phyloP scores from a whole-genome alignment of 495 filamentous ascomycete genomes.

The Bacidia gigantensis region DNA sequence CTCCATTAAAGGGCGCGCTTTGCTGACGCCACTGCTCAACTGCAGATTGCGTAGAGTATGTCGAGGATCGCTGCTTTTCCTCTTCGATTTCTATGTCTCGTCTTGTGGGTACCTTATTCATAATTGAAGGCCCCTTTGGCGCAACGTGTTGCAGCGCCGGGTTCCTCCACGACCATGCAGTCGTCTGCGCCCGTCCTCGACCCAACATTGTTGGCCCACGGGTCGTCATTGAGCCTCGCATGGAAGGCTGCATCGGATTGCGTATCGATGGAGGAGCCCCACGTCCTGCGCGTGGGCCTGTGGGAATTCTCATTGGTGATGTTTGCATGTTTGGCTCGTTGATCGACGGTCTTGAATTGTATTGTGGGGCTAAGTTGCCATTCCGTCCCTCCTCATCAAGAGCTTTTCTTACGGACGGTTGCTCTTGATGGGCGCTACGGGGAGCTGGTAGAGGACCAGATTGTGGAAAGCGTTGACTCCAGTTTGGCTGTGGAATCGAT shows the following conservation, averaged over 20 bases:
- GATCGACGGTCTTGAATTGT: constrained; percentile 2
- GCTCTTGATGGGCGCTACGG: background rate
- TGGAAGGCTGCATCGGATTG: constrained; percentile 12
- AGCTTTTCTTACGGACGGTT: constrained; percentile 15
- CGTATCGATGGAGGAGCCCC: constrained; percentile 12
- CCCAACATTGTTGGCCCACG: constrained; percentile 10
- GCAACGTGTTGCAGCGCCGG: constrained; percentile 6
- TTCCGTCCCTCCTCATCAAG: constrained; percentile 15
- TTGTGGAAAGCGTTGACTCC: constrained; percentile 10
- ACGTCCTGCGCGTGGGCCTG: constrained; percentile 19
- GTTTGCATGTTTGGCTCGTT: constrained; percentile 8
- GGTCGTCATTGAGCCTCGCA: constrained; percentile 5
- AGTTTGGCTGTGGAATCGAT: constrained; percentile 1
- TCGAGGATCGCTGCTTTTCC: background rate
- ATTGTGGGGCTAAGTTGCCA: constrained; percentile 9
- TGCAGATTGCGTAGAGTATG: constrained; percentile 2
- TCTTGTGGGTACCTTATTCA: constrained; percentile 17
- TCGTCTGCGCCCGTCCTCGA: constrained; percentile 7
- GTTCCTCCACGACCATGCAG: constrained; percentile 11
- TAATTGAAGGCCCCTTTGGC: constrained; percentile 18
- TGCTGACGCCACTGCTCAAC: constrained; percentile 9
- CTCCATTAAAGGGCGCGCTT: background rate
- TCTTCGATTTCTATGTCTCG: constrained; percentile 14
- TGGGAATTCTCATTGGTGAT: constrained; percentile 18
- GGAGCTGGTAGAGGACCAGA: background rate